These are phyloP conservation scores for Arachis hypogaea DNA, from an alignment of 306 rosid species.

Conservation along the genomic window DNA sequence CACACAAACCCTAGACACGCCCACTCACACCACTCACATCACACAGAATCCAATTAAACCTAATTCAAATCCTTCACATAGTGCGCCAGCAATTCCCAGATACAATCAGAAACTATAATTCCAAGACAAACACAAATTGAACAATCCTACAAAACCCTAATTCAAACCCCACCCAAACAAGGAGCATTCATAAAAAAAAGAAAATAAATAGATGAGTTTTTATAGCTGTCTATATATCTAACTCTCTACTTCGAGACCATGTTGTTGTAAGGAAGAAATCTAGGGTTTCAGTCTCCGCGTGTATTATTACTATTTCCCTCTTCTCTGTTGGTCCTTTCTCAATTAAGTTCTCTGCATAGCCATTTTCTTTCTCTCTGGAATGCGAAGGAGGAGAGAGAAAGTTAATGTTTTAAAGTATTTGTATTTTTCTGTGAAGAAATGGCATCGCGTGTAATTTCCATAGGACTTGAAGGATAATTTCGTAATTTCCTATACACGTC, in stretches of 20 bases:
- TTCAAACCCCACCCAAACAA: conserved; percentile 39
- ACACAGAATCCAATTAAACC: conserved; percentile 31
- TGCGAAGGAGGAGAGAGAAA: conserved; percentile 39
- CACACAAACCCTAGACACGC: conserved; percentile 62
- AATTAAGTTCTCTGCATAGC: conserved; percentile 31
- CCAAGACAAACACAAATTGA: conserved; percentile 24
- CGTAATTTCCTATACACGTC: background rate
- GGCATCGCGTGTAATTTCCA: background rate
- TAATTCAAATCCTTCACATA: conserved; percentile 20
- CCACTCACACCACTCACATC: conserved; percentile 50
- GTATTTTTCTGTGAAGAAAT: background rate
- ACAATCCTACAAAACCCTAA: conserved; percentile 62
- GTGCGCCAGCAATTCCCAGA: conserved; percentile 25
- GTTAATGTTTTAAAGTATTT: background rate
- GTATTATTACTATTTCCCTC: background rate
- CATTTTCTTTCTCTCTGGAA: conserved; percentile 22
- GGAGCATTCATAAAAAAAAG: background rate
- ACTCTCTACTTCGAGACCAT: conserved; percentile 28
- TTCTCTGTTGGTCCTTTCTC: conserved; percentile 4
- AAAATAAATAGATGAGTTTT: background rate
- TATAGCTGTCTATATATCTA: background rate
- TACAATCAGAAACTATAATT: conserved; percentile 21
- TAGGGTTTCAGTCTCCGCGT: conserved; percentile 16
- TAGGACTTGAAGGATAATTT: background rate
- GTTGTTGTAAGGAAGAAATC: conserved; percentile 32